These are phyloP conservation scores for Clavulina sp. DNA, from an alignment of 768 basidiomycete genomes.

Conservation along the genomic window DNA sequence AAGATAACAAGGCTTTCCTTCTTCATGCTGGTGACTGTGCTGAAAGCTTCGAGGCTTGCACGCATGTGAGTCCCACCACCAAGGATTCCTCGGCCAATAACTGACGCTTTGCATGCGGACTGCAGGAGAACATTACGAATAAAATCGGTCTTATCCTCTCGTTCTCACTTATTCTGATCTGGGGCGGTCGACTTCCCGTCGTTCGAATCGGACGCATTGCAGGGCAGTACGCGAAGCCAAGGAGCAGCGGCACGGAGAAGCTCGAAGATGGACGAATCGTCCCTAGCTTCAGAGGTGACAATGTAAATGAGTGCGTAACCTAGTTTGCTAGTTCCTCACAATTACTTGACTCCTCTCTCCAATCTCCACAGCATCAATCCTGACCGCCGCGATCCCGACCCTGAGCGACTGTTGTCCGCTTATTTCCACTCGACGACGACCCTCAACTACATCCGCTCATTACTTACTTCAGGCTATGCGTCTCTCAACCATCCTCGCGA, in stretches of 20 bases:
- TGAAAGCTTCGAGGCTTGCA: slow-evolving; percentile 87
- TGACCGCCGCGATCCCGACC: slow-evolving; percentile 74
- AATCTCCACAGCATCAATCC: slow-evolving; percentile 34
- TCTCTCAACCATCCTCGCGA: slow-evolving; percentile 78
- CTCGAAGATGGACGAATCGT: slow-evolving; percentile 53
- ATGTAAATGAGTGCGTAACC: slow-evolving; percentile 67
- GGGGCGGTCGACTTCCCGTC: slow-evolving; percentile 86
- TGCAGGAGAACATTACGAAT: slow-evolving; percentile 66
- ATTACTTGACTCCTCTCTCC: not conserved
- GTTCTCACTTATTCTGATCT: slow-evolving; percentile 86
- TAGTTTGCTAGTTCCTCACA: not conserved
- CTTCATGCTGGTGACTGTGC: slow-evolving; percentile 97
- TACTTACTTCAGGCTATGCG: slow-evolving; percentile 85
- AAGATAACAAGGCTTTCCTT: slow-evolving; percentile 78
- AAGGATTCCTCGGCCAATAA: not conserved
- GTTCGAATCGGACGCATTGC: slow-evolving; percentile 87
- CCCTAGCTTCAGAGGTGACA: slow-evolving; percentile 89
- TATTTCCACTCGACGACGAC: slow-evolving; percentile 95
- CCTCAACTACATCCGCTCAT: slow-evolving; percentile 75
- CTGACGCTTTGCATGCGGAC: not conserved
- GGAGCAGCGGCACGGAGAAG: slow-evolving; percentile 72
- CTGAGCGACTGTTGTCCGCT: slow-evolving; percentile 75
- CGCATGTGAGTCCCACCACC: slow-evolving; percentile 37
- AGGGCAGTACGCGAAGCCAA: slow-evolving; percentile 90
- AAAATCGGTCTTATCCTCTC: slow-evolving; percentile 86